Percentiles rank a stretch among this genome's conserved stretches.
Evolutionary conservation across 305 asterid genomes (phyloP).

Genomic region (Petunia hybrid): DNA sequence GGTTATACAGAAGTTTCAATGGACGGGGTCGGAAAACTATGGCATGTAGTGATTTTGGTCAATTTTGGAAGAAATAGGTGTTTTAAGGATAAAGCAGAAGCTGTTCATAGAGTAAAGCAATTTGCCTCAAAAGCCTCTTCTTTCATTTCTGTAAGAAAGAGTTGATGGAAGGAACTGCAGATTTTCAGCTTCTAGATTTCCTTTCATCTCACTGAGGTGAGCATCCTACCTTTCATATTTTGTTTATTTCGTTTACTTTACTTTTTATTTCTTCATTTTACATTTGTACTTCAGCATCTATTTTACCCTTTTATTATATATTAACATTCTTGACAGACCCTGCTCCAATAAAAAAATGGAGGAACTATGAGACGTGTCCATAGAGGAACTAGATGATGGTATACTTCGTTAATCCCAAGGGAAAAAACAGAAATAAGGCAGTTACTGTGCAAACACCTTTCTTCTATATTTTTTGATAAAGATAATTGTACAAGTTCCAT

Average conservation of each 20-base stretch:
- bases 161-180: not conserved
- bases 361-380: not conserved
- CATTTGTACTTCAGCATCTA: not conserved
- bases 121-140: not conserved
- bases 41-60: not conserved
- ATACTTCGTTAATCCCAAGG: not conserved
- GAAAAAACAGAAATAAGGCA: not conserved
- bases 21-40: not conserved
- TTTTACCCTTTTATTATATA: not conserved
- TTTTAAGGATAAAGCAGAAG: conserved; percentile 1
- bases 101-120: not conserved
- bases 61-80: not conserved
- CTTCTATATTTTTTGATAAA: not conserved
- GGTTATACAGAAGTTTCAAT: not conserved
- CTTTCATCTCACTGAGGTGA: not conserved
- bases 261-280: not conserved
- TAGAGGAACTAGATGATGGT: not conserved
- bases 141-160: conserved; percentile 19
- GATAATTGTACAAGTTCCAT: conserved; percentile 4
- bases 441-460: not conserved
- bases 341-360: not conserved
- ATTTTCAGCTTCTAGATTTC: conserved; percentile 10
- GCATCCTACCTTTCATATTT: not conserved
- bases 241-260: not conserved
- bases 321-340: not conserved